phyloP scores from a whole-genome alignment of 345 rosid genomes.

The Citrus trifoliata region DNA sequence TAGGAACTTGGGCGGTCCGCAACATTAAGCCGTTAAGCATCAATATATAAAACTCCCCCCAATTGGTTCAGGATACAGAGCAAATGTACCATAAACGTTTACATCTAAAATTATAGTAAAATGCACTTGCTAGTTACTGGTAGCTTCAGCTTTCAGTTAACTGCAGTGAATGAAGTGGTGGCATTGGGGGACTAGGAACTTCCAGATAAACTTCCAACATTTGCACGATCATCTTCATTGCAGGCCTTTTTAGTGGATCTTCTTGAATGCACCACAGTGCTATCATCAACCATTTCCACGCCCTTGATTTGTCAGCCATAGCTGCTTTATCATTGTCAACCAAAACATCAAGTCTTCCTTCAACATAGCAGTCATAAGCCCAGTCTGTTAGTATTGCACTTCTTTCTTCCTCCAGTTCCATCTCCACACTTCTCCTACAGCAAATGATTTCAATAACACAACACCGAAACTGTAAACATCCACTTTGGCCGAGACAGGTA shows the following conservation, averaged over 20 bases:
- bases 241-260: constrained; percentile 21
- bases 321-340: constrained; percentile 8
- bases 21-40: neutral
- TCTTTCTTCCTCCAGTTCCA: neutral
- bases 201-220: constrained; percentile 23
- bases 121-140: no score
- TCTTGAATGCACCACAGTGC: constrained; percentile 29
- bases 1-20: no score
- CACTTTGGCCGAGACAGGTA: constrained; percentile 21
- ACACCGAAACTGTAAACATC: constrained; percentile 33
- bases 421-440: constrained; percentile 9
- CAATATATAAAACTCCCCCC: neutral
- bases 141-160: neutral
- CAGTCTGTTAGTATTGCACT: constrained; percentile 12
- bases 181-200: constrained; percentile 14
- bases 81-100: neutral
- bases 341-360: constrained; percentile 10
- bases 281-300: constrained; percentile 11
- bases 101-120: neutral
- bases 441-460: constrained; percentile 21
- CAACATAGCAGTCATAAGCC: constrained; percentile 19
- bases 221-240: constrained; percentile 18
- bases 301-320: constrained; percentile 10
- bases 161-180: neutral
- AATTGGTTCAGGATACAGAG: neutral